Evolutionary conservation across 768 basidiomycete genomes (phyloP).

Genomic region (Psilocybe tampanensis): DNA sequence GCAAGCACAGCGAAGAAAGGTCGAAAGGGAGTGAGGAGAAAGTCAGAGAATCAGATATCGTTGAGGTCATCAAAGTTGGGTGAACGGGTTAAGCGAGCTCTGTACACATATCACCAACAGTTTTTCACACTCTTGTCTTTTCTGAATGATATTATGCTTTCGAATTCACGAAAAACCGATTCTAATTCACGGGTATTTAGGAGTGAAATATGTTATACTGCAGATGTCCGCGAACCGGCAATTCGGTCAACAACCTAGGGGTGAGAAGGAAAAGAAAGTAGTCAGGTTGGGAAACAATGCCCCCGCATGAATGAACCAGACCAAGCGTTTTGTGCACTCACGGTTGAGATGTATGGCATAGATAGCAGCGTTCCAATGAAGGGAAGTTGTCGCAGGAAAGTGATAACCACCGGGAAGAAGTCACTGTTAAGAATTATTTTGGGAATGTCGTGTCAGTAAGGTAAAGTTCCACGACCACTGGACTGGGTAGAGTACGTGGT

Average conservation of each 20-base stretch:
- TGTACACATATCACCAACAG: too few species aligned
- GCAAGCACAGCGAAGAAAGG: neutral
- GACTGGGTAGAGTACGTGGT: slow-evolving; percentile 3
- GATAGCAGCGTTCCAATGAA: slow-evolving; percentile 87
- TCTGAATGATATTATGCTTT: neutral
- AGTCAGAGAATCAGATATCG: neutral
- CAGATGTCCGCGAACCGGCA: slow-evolving; percentile 77
- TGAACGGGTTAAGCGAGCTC: neutral
- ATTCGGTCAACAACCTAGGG: slow-evolving; percentile 75
- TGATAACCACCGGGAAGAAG: slow-evolving; percentile 98
- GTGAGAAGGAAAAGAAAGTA: neutral
- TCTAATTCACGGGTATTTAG: slow-evolving; percentile 21
- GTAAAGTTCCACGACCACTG: slow-evolving; percentile 1
- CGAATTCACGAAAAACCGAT: slow-evolving; percentile 6
- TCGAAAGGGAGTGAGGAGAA: slow-evolving; percentile 9
- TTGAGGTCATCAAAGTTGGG: slow-evolving; percentile 7
- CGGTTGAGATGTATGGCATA: slow-evolving; percentile 84
- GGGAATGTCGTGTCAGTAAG: slow-evolving; percentile 1
- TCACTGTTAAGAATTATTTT: slow-evolving; percentile 55
- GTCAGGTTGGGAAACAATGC: neutral
- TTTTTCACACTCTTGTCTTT: neutral
- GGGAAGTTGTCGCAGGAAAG: slow-evolving; percentile 94
- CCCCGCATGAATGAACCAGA: neutral
- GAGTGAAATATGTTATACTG: slow-evolving; percentile 44
- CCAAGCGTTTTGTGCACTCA: slow-evolving; percentile 39